Evolutionary conservation across 2,329 filamentous ascomycete species (phyloP).

Genomic region (Talaromyces sp.): DNA sequence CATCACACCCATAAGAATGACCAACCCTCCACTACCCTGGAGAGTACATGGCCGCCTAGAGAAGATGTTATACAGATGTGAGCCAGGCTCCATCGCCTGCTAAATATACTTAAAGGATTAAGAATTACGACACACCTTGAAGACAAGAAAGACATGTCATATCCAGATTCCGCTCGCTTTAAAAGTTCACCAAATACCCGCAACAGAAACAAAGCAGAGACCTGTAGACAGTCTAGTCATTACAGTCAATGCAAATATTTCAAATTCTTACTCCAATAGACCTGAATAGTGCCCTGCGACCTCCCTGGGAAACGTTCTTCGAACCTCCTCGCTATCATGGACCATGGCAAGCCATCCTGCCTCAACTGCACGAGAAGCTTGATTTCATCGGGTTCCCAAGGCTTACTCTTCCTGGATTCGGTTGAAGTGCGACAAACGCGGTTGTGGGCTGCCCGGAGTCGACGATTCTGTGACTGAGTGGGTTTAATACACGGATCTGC

Average conservation of each 20-base stretch:
- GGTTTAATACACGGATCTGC: not conserved
- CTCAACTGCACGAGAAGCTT: not conserved
- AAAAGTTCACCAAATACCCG: not conserved
- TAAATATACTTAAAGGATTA: no score
- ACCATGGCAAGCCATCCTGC: not conserved
- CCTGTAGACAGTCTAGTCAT: not conserved
- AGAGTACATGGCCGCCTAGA: not conserved
- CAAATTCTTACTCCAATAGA: not conserved
- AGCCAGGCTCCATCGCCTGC: not conserved
- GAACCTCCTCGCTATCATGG: not conserved
- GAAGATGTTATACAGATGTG: not conserved
- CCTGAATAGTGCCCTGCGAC: not conserved
- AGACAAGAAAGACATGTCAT: not conserved
- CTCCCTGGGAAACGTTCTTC: not conserved
- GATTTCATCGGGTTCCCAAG: not conserved
- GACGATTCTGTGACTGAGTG: not conserved
- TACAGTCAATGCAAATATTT: slow-evolving; percentile 1
- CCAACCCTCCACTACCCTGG: not conserved
- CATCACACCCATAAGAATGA: not conserved
- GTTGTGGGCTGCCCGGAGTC: not conserved
- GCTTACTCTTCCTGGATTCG: not conserved
- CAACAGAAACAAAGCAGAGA: not conserved
- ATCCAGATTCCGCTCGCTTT: not conserved
- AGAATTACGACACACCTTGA: not conserved
- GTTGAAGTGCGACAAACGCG: not conserved